These are phyloP conservation scores for Aspergillus calidoustus DNA, from an alignment of 2,329 filamentous ascomycete species.

Conservation along the genomic window DNA sequence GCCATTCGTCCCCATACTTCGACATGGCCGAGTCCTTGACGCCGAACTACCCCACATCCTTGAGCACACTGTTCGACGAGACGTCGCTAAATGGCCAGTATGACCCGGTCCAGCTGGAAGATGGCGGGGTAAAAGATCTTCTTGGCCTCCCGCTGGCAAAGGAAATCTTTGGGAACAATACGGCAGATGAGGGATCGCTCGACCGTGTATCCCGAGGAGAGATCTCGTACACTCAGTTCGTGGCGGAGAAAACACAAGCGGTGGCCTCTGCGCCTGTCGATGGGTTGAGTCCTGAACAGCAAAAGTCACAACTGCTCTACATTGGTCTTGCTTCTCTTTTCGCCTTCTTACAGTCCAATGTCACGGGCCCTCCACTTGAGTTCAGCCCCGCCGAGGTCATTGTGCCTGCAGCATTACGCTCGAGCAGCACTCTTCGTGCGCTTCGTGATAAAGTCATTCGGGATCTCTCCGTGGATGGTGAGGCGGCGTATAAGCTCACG, in stretches of 20 bases:
- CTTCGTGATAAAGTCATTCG: conserved; percentile 66
- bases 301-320: conserved; percentile 51
- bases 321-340: conserved; percentile 72
- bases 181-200: conserved; percentile 32
- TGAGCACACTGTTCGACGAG: conserved; percentile 41
- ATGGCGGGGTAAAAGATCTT: conserved; percentile 37
- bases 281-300: conserved; percentile 32
- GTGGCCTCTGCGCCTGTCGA: conserved; percentile 24
- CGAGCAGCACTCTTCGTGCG: conserved; percentile 47
- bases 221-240: conserved; percentile 43
- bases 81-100: conserved; percentile 34
- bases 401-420: conserved; percentile 48
- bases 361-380: conserved; percentile 81
- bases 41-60: conserved; percentile 30
- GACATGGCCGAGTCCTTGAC: conserved; percentile 33
- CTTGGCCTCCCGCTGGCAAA: conserved; percentile 44
- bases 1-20: neutral
- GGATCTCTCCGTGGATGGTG: conserved; percentile 78
- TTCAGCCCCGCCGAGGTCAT: conserved; percentile 58
- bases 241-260: conserved; percentile 39
- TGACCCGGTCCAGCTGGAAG: conserved; percentile 41
- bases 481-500: conserved; percentile 82
- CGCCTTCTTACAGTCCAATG: conserved; percentile 82
- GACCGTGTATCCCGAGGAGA: conserved; percentile 36
- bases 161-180: conserved; percentile 44